phyloP scores from a whole-genome alignment of 768 basidiomycete species.

The Mycena latifolia region DNA sequence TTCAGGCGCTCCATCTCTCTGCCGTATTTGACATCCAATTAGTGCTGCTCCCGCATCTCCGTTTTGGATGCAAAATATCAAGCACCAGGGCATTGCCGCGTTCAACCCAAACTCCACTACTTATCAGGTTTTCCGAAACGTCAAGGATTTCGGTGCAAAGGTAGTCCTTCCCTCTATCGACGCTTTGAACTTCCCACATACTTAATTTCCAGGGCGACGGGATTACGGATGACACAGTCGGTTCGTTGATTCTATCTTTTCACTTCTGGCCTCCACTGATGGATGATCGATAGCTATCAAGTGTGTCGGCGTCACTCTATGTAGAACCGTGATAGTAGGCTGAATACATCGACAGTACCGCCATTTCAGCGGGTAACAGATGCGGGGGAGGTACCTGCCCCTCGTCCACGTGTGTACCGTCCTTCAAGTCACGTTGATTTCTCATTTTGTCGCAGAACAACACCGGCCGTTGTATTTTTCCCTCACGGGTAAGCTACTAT shows the following conservation, averaged over 20 bases:
- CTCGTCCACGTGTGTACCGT: conserved; percentile 67
- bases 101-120: conserved; percentile 67
- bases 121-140: conserved; percentile 84
- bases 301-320: conserved; percentile 55
- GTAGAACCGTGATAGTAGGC: not conserved
- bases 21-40: not conserved
- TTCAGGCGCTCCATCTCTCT: not conserved
- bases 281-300: conserved; percentile 67
- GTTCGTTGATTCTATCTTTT: conserved; percentile 49
- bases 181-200: not conserved
- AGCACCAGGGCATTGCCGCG: conserved; percentile 78
- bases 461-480: conserved; percentile 83
- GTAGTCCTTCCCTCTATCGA: conserved; percentile 33
- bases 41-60: conserved; percentile 66
- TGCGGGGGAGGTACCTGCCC: conserved; percentile 72
- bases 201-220: conserved; percentile 21
- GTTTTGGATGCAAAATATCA: conserved; percentile 80
- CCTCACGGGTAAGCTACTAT: conserved; percentile 48
- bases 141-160: conserved; percentile 68
- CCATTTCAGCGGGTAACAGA: conserved; percentile 72
- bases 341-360: conserved; percentile 56
- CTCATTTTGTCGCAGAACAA: conserved; percentile 53
- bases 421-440: not conserved
- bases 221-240: conserved; percentile 52
- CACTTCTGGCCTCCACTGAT: not conserved